Base-by-base conservation (phyloP, 148 eudicot genomes). In the Nepenthes mirabilis region DNA sequence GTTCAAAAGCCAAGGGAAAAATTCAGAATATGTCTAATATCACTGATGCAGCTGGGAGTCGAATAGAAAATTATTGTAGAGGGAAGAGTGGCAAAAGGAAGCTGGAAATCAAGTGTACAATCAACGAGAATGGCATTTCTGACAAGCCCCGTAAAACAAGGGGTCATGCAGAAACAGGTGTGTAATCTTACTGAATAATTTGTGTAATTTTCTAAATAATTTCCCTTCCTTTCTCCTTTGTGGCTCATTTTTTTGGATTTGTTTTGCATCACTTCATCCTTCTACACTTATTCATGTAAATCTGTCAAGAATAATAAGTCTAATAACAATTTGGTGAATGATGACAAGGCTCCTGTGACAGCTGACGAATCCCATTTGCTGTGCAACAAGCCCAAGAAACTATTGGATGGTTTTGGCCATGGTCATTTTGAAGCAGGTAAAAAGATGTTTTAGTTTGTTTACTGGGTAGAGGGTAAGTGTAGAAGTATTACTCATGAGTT, bases 361-460 rank as follows among this genome's bases (percentile, higher is more conserved):
- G 71, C 68, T 55, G 77, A 61, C 33, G 82, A 68, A 71, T 60
- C 78, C 45, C 81, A 62, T 63, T 40, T 69, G 43, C 50, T 66
- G 14, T 61, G 71, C 50, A 43, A 51, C 66, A 86, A 80, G 71
- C 65, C 82, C 47, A 91, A 74, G 77, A 88, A 75, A 64, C 59
- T 79, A 33, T 53, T 61, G 51, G 89, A 84, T 54, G 72, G 64
- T 72, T 72, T 85, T 59, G 60, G 67, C 40, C 77, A 59, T 70
- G 70, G 75, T 61, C 93, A 73, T 67, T 68, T 82, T 69, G 96
- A 88, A 85, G 84, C 82, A 76, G 96, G 94, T 88, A 72, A 7
- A 62, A 13, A 1, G 32, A 64, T 53, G 33, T 54, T 54, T 62
- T 57, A 36, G 55, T 9, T 43, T 65, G 11, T 47, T 35, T 8